Base-by-base conservation (phyloP, 1,139 yeast genomes). In the Sugiyamaella neomexicana region DNA sequence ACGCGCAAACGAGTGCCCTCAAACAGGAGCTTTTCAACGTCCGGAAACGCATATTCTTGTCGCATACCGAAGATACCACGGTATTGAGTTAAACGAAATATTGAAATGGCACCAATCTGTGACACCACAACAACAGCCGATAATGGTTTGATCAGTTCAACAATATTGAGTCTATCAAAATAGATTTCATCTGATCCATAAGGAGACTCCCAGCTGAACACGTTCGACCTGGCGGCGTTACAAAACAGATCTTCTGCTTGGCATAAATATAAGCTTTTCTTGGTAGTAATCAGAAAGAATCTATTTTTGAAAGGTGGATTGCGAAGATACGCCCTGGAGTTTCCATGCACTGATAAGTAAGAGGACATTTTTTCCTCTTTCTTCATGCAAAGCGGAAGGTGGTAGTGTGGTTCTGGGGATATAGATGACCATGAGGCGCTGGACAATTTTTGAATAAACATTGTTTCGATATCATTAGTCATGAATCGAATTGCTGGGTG, bases 11-110 rank as follows among this genome's bases (percentile, higher is more conserved):
- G 40, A 10, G 42, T 52, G 1, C 59, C 57, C 29, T 56, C 58
- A 45, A 51, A 58, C 10, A 55, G 49, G 17, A 58, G 53, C 42
- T 55, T 56, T 34, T 60, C 61, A 2, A 61, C 58, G 23, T 59
- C 62, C 1, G 73, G 72, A 50, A 83, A 75, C 1, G 80, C 65
- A 59, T 74, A 77, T 62, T 85, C 91, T 60, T 83, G 87, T 43
- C 90, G 70, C 76, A 85, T 73, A 1, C 82, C 81, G 60, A 72
- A 76, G 0, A 84, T 65, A 0, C 89, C 89, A 29, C 83, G 67
- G 63, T 76, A 76, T 49, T 75, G 73, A 27, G 86, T 82, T 41
- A 85, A 65, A 40, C 91, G 67, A 69, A 83, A 76, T 0, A 85
- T 68, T 0, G 84, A 68, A 5, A 82, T 76, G n/a, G 78, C 66